phyloP scores from a whole-genome alignment of 257 asterid species.

The Solanum okadae region DNA sequence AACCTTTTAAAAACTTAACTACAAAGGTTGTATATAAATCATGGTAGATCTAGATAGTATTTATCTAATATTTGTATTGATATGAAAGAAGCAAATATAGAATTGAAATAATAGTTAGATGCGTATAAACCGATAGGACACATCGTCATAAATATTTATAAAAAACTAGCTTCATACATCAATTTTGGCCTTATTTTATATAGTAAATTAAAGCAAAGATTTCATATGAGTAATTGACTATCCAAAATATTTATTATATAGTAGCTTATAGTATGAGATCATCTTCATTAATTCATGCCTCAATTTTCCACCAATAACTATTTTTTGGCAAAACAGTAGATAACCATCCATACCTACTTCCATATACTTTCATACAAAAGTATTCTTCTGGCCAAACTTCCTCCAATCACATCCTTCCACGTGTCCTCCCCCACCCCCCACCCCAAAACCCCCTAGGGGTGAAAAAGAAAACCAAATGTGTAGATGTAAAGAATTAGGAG shows the following conservation, averaged over 20 bases:
- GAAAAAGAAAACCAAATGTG: neutral
- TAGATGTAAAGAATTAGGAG: conserved; percentile 2
- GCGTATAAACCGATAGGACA: neutral
- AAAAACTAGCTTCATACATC: neutral
- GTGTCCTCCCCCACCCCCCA: neutral
- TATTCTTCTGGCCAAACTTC: neutral
- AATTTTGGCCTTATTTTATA: neutral
- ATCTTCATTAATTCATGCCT: neutral
- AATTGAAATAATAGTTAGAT: neutral
- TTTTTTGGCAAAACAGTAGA: conserved; percentile 15
- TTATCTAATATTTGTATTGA: neutral
- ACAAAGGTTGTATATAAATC: too few relatives aligned
- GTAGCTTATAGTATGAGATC: neutral
- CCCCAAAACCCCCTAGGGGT: neutral
- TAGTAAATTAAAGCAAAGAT: neutral
- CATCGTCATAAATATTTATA: neutral
- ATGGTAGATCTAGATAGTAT: too few relatives aligned
- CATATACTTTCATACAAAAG: neutral
- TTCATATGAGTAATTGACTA: neutral
- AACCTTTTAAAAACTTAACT: too few relatives aligned
- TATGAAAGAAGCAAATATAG: rapidly evolving
- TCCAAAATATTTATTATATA: neutral
- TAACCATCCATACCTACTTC: conserved; percentile 28
- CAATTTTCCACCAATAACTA: neutral
- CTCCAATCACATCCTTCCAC: neutral